A percentile compares a stretch with the other conserved stretches of the same genome.
phyloP scores from a whole-genome alignment of 352 stramenopile genomes.

The Globisporangium middletonii region DNA sequence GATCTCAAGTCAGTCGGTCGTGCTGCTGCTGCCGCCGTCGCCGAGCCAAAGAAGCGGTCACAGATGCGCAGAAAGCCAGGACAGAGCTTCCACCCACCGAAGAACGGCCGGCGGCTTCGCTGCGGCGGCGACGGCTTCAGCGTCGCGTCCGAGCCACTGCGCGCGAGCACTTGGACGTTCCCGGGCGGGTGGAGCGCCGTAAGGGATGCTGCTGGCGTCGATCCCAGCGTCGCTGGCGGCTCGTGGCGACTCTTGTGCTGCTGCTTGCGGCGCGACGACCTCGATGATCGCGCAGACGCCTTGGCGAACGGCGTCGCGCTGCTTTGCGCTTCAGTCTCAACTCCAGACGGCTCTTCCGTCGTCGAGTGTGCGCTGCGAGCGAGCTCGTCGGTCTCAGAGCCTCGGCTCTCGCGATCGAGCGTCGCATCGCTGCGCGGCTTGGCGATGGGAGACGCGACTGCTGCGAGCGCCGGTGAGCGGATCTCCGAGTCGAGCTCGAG shows the following conservation, averaged over 20 bases:
- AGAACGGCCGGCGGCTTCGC: conserved; percentile 1
- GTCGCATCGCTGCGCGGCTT: neutral
- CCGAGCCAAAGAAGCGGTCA: conserved; percentile 47
- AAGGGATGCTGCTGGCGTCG: neutral
- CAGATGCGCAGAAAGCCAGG: conserved; percentile 66
- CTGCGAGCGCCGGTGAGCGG: neutral
- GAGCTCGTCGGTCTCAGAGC: conserved; percentile 5
- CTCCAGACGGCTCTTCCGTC: conserved; percentile 8
- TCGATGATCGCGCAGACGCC: conserved; percentile 14
- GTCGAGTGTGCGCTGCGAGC: conserved; percentile 6
- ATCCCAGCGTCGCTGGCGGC: neutral
- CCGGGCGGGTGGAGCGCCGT: neutral
- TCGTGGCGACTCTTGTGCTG: conserved; percentile 17
- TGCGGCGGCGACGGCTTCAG: neutral
- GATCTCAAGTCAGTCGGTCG: conserved; percentile 1
- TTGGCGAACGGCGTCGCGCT: neutral
- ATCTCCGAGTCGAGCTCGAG: conserved; percentile 3
- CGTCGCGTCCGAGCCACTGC: neutral
- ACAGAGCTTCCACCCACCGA: conserved; percentile 47
- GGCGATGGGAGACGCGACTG: too few relatives aligned
- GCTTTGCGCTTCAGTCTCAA: neutral
- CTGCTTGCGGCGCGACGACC: conserved; percentile 22
- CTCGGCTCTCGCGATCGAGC: conserved; percentile 8
- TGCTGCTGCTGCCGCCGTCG: neutral
- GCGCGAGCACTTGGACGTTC: conserved; percentile 5